These are phyloP conservation scores for Wallacemonas sp. DNA, from an alignment of 208 protist genomes.

Conservation along the genomic window DNA sequence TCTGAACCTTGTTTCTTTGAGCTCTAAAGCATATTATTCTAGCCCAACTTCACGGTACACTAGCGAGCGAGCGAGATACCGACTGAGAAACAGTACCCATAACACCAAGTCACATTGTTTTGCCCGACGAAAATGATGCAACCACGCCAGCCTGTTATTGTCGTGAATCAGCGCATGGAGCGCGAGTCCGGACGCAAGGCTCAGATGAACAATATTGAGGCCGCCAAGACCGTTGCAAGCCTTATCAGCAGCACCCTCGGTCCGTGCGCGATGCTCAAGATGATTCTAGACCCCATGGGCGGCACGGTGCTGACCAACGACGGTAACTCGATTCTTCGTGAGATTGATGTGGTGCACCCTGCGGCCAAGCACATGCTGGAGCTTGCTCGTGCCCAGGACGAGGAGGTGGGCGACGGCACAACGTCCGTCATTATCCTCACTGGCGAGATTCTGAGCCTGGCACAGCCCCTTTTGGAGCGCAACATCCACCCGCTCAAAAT, in stretches of 20 bases:
- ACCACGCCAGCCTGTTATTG: constrained; percentile 87
- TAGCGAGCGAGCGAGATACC: too few relatives aligned
- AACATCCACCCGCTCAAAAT: constrained; percentile 99
- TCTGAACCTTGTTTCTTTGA: too few relatives aligned
- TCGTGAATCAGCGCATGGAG: constrained; percentile 96
- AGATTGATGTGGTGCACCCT: constrained; percentile 99
- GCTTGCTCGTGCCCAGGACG: constrained; percentile 98
- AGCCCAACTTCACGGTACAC: too few relatives aligned
- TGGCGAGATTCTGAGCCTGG: constrained; percentile 97
- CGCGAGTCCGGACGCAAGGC: constrained; percentile 97
- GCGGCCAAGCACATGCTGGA: constrained; percentile 99
- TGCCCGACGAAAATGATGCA: constrained; percentile 32
- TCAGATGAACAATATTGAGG: constrained; percentile 98
- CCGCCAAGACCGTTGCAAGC: constrained; percentile 98
- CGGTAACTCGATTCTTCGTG: constrained; percentile 99
- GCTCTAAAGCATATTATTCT: too few relatives aligned
- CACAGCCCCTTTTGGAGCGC: constrained; percentile 97
- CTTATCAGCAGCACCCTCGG: constrained; percentile 99
- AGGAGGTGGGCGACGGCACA: constrained; percentile 99
- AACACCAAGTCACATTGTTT: too few relatives aligned
- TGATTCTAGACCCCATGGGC: constrained; percentile 99
- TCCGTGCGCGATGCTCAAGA: constrained; percentile 99
- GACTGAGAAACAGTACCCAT: too few relatives aligned
- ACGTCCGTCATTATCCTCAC: constrained; percentile 99
- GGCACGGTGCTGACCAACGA: constrained; percentile 99